These are phyloP conservation scores for Ephemerocybe angulata DNA, from an alignment of 768 basidiomycete genomes.

Conservation along the genomic window DNA sequence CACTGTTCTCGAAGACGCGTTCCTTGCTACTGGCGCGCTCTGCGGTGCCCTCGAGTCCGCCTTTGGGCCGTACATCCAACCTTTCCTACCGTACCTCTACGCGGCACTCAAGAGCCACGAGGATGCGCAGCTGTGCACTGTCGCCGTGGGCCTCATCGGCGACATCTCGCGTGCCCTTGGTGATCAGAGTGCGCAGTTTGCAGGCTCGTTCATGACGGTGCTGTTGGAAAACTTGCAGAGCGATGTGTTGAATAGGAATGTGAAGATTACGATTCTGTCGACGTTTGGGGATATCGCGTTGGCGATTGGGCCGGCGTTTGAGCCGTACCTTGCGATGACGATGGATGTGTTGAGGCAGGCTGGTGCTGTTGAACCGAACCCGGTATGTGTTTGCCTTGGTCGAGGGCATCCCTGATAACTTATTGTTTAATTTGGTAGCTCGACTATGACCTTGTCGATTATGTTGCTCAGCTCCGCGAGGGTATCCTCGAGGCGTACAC, in stretches of 20 bases:
- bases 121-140: conserved; percentile 92
- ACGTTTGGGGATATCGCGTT: conserved; percentile 97
- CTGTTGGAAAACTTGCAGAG: conserved; percentile 89
- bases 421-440: conserved; percentile 38
- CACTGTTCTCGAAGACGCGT: conserved; percentile 93
- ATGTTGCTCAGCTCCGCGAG: conserved; percentile 84
- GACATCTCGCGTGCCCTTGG: conserved; percentile 95
- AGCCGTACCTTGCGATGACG: conserved; percentile 85
- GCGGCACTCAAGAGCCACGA: conserved; percentile 89
- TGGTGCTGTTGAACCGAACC: conserved; percentile 81
- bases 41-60: conserved; percentile 74
- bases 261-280: conserved; percentile 94
- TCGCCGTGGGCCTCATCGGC: conserved; percentile 93
- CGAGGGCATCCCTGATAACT: neutral
- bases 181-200: conserved; percentile 78
- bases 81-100: conserved; percentile 83
- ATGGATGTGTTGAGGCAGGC: conserved; percentile 92
- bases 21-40: conserved; percentile 88
- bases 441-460: conserved; percentile 89
- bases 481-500: conserved; percentile 97
- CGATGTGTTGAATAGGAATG: conserved; percentile 84
- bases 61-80: conserved; percentile 80
- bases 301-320: conserved; percentile 82
- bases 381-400: conserved; percentile 46
- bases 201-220: conserved; percentile 86